Percentiles rank a stretch among this genome's conserved stretches.
phyloP scores from a whole-genome alignment of 805 yeast species.

The Wickerhamia fluorescens region DNA sequence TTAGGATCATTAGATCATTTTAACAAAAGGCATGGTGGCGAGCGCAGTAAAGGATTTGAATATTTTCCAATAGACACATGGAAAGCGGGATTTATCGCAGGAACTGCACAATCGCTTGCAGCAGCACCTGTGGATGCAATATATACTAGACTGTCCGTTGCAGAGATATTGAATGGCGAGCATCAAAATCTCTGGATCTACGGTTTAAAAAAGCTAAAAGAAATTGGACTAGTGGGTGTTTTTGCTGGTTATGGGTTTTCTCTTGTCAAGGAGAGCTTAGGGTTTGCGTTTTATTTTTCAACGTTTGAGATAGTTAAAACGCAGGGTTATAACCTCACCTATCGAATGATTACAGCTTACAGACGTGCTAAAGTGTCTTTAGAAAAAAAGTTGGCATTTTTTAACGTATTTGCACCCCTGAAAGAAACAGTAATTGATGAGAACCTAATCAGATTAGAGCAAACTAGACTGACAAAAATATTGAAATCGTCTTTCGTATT shows the following conservation, averaged over 20 bases:
- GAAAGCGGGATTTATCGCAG: constrained; percentile 80
- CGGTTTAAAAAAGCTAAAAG: constrained; percentile 58
- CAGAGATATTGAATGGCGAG: constrained; percentile 60
- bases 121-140: constrained; percentile 95
- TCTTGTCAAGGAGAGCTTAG: constrained; percentile 68
- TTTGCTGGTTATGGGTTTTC: constrained; percentile 86
- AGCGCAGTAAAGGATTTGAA: constrained; percentile 4
- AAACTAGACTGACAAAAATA: constrained; percentile 37
- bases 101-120: constrained; percentile 78
- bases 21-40: constrained; percentile 6
- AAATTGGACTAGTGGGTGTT: constrained; percentile 76
- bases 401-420: constrained; percentile 7
- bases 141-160: constrained; percentile 69
- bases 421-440: constrained; percentile 15
- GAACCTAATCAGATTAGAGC: constrained; percentile 20
- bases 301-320: constrained; percentile 77
- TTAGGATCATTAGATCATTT: constrained; percentile 42
- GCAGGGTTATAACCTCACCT: constrained; percentile 46
- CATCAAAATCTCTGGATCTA: constrained; percentile 74
- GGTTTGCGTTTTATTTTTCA: constrained; percentile 79
- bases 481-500: constrained; percentile 64
- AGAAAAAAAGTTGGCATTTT: constrained; percentile 13
- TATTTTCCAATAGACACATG: constrained; percentile 50
- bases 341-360: constrained; percentile 37
- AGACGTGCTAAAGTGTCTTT: constrained; percentile 30